A percentile compares a stretch with the other conserved stretches of the same genome.
phyloP scores from a whole-genome alignment of 805 yeast species.

The Vanderwaltozyma polyspora region DNA sequence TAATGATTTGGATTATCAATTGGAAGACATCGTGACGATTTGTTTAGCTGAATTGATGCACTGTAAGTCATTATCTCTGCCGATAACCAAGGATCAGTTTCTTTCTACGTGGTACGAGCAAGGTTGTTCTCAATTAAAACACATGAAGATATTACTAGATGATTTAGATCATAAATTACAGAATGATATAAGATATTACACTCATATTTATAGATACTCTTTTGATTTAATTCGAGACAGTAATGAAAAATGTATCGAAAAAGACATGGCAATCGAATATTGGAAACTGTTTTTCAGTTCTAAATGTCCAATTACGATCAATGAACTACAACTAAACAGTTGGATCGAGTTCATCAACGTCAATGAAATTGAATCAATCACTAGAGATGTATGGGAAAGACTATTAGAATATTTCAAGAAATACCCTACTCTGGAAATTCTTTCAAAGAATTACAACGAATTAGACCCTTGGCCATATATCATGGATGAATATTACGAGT shows the following conservation, averaged over 20 bases:
- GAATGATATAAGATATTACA: constrained; percentile 34
- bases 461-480: constrained; percentile 87
- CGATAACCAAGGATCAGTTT: constrained; percentile 16
- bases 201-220: constrained; percentile 56
- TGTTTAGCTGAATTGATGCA: constrained; percentile 59
- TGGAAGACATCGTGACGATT: constrained; percentile 65
- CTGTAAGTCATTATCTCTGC: constrained; percentile 17
- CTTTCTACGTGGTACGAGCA: constrained; percentile 15
- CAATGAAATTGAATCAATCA: constrained; percentile 37
- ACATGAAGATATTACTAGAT: constrained; percentile 37
- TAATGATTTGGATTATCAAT: constrained; percentile 52
- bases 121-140: constrained; percentile 25
- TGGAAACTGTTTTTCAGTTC: constrained; percentile 56
- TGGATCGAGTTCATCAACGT: constrained; percentile 50
- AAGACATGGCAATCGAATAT: constrained; percentile 58
- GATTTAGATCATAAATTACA: constrained; percentile 27
- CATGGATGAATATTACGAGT: constrained; percentile 73
- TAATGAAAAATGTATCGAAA: constrained; percentile 42
- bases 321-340: constrained; percentile 29
- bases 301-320: constrained; percentile 11
- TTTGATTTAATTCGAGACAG: constrained; percentile 55
- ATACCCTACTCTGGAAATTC: constrained; percentile 39
- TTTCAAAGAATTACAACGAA: constrained; percentile 53
- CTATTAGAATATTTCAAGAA: constrained; percentile 50
- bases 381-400: constrained; percentile 83